phyloP scores from a whole-genome alignment of 2,329 filamentous ascomycete species.

The Plectosphaerella cucumerina region DNA sequence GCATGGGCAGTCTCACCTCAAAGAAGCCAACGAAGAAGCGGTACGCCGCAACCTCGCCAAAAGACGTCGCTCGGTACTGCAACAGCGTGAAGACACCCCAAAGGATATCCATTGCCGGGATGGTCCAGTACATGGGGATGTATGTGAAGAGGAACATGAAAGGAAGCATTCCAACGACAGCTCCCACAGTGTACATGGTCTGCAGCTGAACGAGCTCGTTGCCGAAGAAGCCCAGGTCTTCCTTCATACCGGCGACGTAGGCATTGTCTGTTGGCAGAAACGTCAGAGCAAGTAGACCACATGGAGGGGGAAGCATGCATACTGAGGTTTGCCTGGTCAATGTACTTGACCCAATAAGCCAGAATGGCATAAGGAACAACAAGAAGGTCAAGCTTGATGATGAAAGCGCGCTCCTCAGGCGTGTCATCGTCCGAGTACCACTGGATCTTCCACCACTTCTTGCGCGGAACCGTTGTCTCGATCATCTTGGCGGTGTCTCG shows the following conservation, averaged over 20 bases:
- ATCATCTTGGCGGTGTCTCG: neutral
- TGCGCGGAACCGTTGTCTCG: neutral
- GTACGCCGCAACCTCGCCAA: slow-evolving; percentile 47
- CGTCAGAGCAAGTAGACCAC: neutral
- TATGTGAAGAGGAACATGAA: slow-evolving; percentile 45
- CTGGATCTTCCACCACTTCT: slow-evolving; percentile 33
- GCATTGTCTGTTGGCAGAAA: slow-evolving; percentile 39
- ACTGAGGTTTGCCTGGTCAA: slow-evolving; percentile 20
- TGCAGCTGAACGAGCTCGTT: slow-evolving; percentile 53
- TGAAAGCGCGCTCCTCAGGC: slow-evolving; percentile 1
- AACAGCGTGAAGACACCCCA: slow-evolving; percentile 56
- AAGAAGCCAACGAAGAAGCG: slow-evolving; percentile 52
- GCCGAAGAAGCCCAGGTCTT: slow-evolving; percentile 44
- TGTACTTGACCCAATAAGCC: slow-evolving; percentile 20
- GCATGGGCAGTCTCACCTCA: slow-evolving; percentile 21
- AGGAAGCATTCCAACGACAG: slow-evolving; percentile 42
- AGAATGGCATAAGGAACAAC: slow-evolving; percentile 27
- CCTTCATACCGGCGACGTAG: slow-evolving; percentile 50
- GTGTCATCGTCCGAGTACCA: slow-evolving; percentile 49
- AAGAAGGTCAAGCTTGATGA: slow-evolving; percentile 50
- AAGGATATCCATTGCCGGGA: slow-evolving; percentile 47
- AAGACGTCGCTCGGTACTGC: slow-evolving; percentile 44
- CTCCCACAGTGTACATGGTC: slow-evolving; percentile 45
- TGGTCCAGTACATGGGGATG: slow-evolving; percentile 41
- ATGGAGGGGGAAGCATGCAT: neutral